Evolutionary conservation across 2,329 filamentous ascomycete species (phyloP).

Genomic region (Xylariaceae sp.): DNA sequence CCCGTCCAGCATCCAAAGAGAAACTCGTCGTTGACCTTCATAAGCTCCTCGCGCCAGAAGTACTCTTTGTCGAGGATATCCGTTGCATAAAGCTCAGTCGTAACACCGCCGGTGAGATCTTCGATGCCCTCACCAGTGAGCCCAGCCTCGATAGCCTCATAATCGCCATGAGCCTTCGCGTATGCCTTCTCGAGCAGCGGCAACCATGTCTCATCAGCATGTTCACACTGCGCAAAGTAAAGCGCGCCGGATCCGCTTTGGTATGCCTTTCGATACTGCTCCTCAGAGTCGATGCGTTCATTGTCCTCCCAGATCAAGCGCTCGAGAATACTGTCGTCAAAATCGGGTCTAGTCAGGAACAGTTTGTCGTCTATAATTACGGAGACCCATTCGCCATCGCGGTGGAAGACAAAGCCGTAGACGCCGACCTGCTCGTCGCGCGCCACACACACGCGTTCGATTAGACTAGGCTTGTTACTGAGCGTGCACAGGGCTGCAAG

Average conservation of each 20-base stretch:
- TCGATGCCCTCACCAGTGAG: conserved; percentile 57
- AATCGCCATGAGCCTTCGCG: conserved; percentile 72
- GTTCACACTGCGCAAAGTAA: conserved; percentile 66
- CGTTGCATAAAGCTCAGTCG: conserved; percentile 59
- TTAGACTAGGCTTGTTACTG: conserved; percentile 66
- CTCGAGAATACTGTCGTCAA: conserved; percentile 54
- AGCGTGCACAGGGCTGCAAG: conserved; percentile 76
- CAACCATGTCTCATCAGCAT: conserved; percentile 69
- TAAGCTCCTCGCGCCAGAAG: conserved; percentile 76
- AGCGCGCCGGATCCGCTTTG: conserved; percentile 65
- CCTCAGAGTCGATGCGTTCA: conserved; percentile 48
- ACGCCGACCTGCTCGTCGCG: conserved; percentile 70
- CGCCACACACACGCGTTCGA: conserved; percentile 70
- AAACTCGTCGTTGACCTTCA: conserved; percentile 74
- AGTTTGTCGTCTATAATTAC: conserved; percentile 57
- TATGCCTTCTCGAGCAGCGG: conserved; percentile 70
- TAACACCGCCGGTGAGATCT: conserved; percentile 62
- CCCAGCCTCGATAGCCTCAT: conserved; percentile 66
- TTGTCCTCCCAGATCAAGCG: conserved; percentile 45
- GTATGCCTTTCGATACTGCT: conserved; percentile 58
- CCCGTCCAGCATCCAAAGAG: conserved; percentile 60
- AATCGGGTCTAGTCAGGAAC: conserved; percentile 55
- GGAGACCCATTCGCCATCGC: conserved; percentile 70
- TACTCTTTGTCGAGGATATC: conserved; percentile 70
- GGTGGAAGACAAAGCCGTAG: conserved; percentile 80